Percentiles rank a stretch among this genome's conserved stretches.
Evolutionary conservation across 177 flowering plant genomes (phyloP).

Genomic region (Vitis hybrid): DNA sequence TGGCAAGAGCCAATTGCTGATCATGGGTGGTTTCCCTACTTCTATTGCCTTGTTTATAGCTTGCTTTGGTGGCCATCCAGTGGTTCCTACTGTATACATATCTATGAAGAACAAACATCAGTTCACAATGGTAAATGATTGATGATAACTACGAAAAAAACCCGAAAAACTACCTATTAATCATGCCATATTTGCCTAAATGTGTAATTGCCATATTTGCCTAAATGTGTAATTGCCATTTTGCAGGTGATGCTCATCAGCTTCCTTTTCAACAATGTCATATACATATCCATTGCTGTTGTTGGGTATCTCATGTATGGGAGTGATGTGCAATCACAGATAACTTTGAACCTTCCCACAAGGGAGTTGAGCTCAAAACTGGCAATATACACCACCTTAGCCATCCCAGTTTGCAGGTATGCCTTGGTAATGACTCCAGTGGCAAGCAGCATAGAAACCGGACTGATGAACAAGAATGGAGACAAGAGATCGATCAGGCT

Average conservation of each 20-base stretch:
- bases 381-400: too few species aligned
- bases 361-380: too few species aligned
- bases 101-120: not conserved
- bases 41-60: not conserved
- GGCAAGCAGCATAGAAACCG: not conserved
- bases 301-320: not conserved
- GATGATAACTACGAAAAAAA: not conserved
- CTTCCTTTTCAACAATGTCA: not conserved
- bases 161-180: not conserved
- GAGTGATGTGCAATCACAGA: not conserved
- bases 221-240: not conserved
- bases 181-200: too few species aligned
- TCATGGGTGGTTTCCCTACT: not conserved
- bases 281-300: not conserved
- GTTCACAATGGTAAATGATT: not conserved
- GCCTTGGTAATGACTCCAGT: not conserved
- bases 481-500: not conserved
- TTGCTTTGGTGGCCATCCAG: conserved; percentile 3
- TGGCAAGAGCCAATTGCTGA: not conserved
- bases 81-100: not conserved
- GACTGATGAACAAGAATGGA: not conserved
- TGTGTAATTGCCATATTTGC: not conserved
- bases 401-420: not conserved
- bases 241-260: not conserved
- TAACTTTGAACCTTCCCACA: too few species aligned